These are phyloP conservation scores for Penicillium crystallinum DNA, from an alignment of 495 filamentous ascomycete species.

Conservation along the genomic window DNA sequence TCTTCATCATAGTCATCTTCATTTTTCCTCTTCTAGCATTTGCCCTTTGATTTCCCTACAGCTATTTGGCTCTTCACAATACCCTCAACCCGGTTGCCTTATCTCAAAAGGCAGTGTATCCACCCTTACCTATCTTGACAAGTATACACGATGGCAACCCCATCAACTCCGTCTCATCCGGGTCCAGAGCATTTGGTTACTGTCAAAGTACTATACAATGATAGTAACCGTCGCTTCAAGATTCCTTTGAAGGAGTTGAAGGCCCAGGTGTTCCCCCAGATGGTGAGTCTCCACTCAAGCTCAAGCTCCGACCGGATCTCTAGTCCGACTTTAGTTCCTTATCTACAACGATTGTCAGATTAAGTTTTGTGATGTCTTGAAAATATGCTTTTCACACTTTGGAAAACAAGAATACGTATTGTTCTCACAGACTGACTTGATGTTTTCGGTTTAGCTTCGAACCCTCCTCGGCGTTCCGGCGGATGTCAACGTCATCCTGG, in stretches of 20 bases:
- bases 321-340: conserved; percentile 17
- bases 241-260: conserved; percentile 82
- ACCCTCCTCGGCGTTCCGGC: conserved; percentile 63
- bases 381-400: background rate
- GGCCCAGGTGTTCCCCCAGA: conserved; percentile 67
- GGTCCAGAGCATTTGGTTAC: conserved; percentile 73
- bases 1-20: conserved; percentile 10
- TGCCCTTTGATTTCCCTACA: background rate
- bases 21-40: conserved; percentile 4
- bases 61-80: background rate
- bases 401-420: background rate
- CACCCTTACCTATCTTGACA: background rate
- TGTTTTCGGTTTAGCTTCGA: conserved; percentile 58
- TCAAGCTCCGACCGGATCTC: conserved; percentile 25
- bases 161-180: conserved; percentile 23
- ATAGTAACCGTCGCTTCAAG: conserved; percentile 82
- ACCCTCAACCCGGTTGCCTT: background rate
- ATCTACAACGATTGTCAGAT: conserved; percentile 14
- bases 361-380: conserved; percentile 1
- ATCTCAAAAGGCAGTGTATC: conserved; percentile 5
- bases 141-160: conserved; percentile 30
- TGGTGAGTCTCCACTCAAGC: conserved; percentile 62
- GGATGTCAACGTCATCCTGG: conserved; percentile 66
- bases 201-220: conserved; percentile 70
- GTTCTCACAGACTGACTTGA: conserved; percentile 14